phyloP scores from a whole-genome alignment of 352 stramenopile genomes.

The Elongisporangium senticosum region DNA sequence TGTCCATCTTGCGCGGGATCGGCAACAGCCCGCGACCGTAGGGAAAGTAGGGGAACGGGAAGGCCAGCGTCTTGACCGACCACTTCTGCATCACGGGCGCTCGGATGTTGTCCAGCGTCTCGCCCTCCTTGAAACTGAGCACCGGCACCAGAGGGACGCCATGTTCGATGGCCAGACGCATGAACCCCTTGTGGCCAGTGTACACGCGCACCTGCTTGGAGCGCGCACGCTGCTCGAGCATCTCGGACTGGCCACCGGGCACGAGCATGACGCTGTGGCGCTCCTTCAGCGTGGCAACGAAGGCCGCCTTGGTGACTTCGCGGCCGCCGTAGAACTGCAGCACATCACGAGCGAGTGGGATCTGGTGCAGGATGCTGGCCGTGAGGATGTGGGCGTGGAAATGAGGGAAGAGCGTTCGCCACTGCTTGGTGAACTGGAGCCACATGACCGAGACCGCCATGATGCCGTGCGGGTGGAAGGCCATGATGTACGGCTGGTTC shows the following conservation, averaged over 20 bases:
- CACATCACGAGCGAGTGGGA: conserved; percentile 66
- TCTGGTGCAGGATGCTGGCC: conserved; percentile 76
- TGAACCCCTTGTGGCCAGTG: conserved; percentile 75
- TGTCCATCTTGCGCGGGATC: conserved; percentile 58
- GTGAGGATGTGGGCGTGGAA: conserved; percentile 65
- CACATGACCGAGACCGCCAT: conserved; percentile 71
- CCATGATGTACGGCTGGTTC: conserved; percentile 59
- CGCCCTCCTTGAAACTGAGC: conserved; percentile 77
- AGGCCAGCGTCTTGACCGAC: conserved; percentile 73
- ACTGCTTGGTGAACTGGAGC: conserved; percentile 72
- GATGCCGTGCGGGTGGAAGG: conserved; percentile 79
- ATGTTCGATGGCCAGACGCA: conserved; percentile 73
- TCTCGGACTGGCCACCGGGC: conserved; percentile 75
- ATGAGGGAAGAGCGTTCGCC: conserved; percentile 56
- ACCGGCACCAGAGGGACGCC: conserved; percentile 67
- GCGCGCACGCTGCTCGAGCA: conserved; percentile 63
- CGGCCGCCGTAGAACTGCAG: conserved; percentile 71
- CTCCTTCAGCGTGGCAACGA: conserved; percentile 37
- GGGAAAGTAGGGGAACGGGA: conserved; percentile 77
- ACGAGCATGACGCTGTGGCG: conserved; percentile 72
- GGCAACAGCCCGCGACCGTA: conserved; percentile 63
- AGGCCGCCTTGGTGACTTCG: conserved; percentile 67
- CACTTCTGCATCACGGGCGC: conserved; percentile 66
- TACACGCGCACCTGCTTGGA: conserved; percentile 64
- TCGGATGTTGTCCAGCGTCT: conserved; percentile 81